phyloP scores from a whole-genome alignment of 495 filamentous ascomycete species.

The Sordaria brevicollis region DNA sequence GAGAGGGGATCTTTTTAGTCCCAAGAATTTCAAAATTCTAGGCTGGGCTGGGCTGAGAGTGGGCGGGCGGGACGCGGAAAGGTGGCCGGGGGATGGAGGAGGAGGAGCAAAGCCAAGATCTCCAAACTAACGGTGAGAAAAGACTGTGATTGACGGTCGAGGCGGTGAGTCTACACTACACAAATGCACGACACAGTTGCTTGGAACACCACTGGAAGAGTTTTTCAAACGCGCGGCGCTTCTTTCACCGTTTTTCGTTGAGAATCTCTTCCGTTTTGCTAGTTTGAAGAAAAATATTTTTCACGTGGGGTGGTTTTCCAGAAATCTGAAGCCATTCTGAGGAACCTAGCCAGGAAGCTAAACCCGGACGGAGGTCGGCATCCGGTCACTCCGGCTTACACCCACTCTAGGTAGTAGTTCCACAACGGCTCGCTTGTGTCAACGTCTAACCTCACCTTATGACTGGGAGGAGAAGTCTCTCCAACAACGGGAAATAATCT shows the following conservation, averaged over 20 bases:
- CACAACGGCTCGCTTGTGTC: not conserved
- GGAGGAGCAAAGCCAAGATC: not conserved
- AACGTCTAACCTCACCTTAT: not conserved
- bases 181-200: not conserved
- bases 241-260: not conserved
- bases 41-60: not conserved
- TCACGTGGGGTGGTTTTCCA: too few relatives aligned
- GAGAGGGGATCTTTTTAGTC: not conserved
- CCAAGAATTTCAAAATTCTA: not conserved
- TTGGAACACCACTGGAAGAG: not conserved
- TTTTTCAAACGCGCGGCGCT: too few relatives aligned
- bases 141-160: too few relatives aligned
- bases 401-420: not conserved
- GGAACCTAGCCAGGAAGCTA: not conserved
- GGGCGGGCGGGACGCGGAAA: not conserved
- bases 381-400: not conserved
- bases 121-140: not conserved
- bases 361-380: not conserved
- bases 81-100: too few relatives aligned
- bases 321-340: too few relatives aligned
- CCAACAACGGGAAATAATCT: not conserved
- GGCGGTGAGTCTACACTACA: not conserved
- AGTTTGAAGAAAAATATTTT: too few relatives aligned
- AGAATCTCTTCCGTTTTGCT: not conserved
- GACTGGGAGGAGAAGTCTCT: not conserved